Evolutionary conservation across 2,329 filamentous ascomycete genomes (phyloP), one percentile per base, ranked within the genome.

Genomic region (Helminthosporium solani): DNA sequence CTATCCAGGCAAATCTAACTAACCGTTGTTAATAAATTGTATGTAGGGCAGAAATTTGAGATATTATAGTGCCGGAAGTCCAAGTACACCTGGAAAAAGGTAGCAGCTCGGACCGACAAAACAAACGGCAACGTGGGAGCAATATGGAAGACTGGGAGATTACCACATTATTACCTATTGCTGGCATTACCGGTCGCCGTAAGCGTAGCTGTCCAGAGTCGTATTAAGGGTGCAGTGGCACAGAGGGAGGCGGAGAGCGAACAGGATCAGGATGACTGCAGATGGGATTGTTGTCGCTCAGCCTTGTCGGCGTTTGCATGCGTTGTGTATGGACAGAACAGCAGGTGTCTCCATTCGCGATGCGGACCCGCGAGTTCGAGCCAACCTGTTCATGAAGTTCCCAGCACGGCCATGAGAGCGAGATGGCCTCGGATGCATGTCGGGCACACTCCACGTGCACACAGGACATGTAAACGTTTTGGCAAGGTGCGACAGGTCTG

Each of bases 211-310:
- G 42, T 47, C 44, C 49, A 42, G 46, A 19, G 44, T 40, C 16
- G 30, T 20, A 23, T 23, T 34, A 33, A 34, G 40, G 19, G n/a
- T 41, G 38, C 39, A n/a, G n/a, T n/a, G n/a, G n/a, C n/a, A n/a
- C n/a, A n/a, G n/a, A n/a, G 47, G 44, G 40, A 9, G 14, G 47
- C 50, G 34, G 50, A 47, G 33, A 47, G 42, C 55, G 54, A 52
- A 51, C 60, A 53, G 61, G 63, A 62, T 67, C 60, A 53, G 61
- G 63, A 62, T 67, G 58, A 66, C 63, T 56, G 61, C 58, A 61
- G 46, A 48, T 52, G 46, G 27, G 46, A 33, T 36, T 49, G 19
- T n/a, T 31, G 56, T 50, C 59, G 54, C 57, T 65, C 64, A 67
- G 63, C 63, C 62, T 56, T 62, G 53, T 52, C 37, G 27, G 20